A percentile compares a stretch with the other conserved stretches of the same genome.
phyloP scores from a whole-genome alignment of 208 protist species.

The Crithidia brevicula region DNA sequence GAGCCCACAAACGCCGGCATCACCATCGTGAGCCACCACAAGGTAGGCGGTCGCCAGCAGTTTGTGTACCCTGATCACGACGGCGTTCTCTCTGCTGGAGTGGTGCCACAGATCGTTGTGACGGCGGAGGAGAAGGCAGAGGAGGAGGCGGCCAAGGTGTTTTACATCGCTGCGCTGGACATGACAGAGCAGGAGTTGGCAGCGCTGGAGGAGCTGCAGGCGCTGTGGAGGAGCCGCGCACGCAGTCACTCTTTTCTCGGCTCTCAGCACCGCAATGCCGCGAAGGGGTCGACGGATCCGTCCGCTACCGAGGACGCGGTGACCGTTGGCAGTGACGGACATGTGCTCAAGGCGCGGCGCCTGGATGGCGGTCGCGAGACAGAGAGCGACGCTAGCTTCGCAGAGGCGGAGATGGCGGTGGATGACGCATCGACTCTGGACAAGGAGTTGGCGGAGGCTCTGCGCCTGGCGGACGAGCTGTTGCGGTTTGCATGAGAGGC shows the following conservation, averaged over 20 bases:
- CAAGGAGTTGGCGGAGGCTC: conserved; percentile 59
- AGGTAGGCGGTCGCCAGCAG: conserved; percentile 57
- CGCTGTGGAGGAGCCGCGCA: conserved; percentile 69
- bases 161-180: conserved; percentile 59
- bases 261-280: conserved; percentile 46
- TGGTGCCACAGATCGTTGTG: conserved; percentile 75
- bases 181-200: conserved; percentile 75
- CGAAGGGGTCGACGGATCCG: conserved; percentile 23
- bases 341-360: conserved; percentile 2
- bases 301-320: background rate
- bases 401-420: conserved; percentile 21
- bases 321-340: background rate
- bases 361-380: background rate
- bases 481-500: conserved; percentile 45
- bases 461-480: conserved; percentile 79
- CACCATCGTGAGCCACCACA: conserved; percentile 86
- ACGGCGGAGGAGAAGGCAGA: conserved; percentile 68
- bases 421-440: conserved; percentile 36
- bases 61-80: conserved; percentile 91
- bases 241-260: conserved; percentile 65
- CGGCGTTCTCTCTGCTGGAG: conserved; percentile 79
- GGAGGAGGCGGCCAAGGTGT: conserved; percentile 41
- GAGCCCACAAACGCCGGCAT: conserved; percentile 52
- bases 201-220: conserved; percentile 86
- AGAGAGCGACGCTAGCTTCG: background rate